A percentile compares a stretch with the other conserved stretches of the same genome.
Conservation (phyloP, 176 grass and related monocot species). For the Bromus sterilis region DNA sequence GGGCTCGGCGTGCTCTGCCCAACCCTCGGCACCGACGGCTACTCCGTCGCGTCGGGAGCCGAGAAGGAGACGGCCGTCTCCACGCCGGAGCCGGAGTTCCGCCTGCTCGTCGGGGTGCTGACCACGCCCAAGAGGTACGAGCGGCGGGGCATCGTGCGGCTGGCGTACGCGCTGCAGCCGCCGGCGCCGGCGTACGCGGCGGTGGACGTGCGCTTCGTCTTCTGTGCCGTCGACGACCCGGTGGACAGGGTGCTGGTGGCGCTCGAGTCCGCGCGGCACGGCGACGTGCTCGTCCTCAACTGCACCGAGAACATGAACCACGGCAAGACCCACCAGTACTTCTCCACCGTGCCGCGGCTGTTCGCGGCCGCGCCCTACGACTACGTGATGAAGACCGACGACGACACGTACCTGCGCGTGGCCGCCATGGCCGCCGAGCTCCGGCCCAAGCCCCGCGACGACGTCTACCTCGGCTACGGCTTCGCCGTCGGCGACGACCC, state of each 20-base stretch:
- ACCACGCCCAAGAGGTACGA: constrained; percentile 44
- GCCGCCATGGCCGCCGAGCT: constrained; percentile 32
- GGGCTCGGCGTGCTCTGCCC: constrained; percentile 29
- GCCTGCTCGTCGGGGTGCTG: constrained; percentile 66
- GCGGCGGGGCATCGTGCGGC: constrained; percentile 63
- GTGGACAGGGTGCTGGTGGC: constrained; percentile 39
- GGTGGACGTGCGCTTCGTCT: constrained; percentile 66
- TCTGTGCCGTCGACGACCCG: constrained; percentile 51
- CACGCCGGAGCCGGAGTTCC: constrained; percentile 4
- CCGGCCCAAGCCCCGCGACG: constrained; percentile 29
- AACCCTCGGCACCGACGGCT: not conserved
- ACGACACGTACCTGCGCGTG: constrained; percentile 58
- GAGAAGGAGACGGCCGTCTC: not conserved
- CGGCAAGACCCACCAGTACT: constrained; percentile 73
- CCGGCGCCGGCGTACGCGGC: not conserved
- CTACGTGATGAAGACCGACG: constrained; percentile 72
- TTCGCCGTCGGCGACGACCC: constrained; percentile 49
- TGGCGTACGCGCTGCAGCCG: constrained; percentile 59
- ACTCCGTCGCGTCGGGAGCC: constrained; percentile 2
- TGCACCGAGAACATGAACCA: constrained; percentile 83
- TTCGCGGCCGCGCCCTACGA: constrained; percentile 27
- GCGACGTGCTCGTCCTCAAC: constrained; percentile 57
- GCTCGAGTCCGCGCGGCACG: constrained; percentile 35
- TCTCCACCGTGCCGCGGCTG: constrained; percentile 26
- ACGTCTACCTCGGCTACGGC: constrained; percentile 61